Conservation (phyloP, 306 rosid species). For the Cyclanthera cordifolia region DNA sequence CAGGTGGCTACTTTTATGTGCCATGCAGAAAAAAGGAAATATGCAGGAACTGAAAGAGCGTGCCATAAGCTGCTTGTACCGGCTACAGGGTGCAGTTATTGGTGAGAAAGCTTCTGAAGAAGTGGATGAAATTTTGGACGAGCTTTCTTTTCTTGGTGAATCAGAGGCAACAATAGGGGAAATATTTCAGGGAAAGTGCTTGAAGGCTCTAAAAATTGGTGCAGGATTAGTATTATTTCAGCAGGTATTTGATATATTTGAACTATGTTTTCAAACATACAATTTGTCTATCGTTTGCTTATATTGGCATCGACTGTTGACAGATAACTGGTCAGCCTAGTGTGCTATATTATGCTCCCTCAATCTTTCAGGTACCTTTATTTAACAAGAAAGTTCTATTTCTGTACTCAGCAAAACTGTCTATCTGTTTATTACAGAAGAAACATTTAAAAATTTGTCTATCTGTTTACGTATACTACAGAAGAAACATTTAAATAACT, state of each 20-base stretch:
- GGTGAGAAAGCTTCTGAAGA: constrained; percentile 49
- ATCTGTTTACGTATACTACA: too few species aligned
- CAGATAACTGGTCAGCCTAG: constrained; percentile 99
- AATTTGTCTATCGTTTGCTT: constrained; percentile 21
- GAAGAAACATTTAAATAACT: background rate
- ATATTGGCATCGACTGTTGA: constrained; percentile 19
- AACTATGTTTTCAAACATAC: constrained; percentile 17
- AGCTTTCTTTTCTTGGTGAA: constrained; percentile 58
- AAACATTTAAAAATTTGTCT: background rate
- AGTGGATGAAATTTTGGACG: constrained; percentile 71
- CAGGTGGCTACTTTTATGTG: constrained; percentile 78
- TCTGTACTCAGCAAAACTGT: constrained; percentile 4
- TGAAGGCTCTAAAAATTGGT: constrained; percentile 70
- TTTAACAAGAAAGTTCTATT: background rate
- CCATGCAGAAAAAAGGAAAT: constrained; percentile 66
- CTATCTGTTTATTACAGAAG: background rate
- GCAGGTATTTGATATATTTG: constrained; percentile 49
- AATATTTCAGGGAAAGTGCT: constrained; percentile 65
- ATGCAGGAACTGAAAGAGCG: constrained; percentile 32
- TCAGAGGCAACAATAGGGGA: constrained; percentile 55
- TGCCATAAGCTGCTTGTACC: constrained; percentile 43
- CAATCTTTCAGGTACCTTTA: constrained; percentile 72
- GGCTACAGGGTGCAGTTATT: constrained; percentile 46
- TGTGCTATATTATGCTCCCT: constrained; percentile 84
- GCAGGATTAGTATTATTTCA: constrained; percentile 84